phyloP scores from a whole-genome alignment of 148 eudicot species.

The Suaeda aralocaspica region DNA sequence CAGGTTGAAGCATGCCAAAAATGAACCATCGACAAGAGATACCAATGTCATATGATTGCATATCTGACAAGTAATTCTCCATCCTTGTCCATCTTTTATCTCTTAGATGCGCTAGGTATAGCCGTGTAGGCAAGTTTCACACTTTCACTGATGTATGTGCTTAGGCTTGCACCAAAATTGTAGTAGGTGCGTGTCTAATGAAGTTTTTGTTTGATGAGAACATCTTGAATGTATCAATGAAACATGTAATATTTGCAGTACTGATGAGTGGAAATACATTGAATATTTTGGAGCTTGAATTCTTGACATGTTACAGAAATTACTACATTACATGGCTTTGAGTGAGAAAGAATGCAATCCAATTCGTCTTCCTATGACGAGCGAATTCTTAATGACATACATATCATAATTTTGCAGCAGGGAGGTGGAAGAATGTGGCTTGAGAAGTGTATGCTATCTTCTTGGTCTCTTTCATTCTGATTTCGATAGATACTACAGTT shows the following conservation, averaged over 20 bases:
- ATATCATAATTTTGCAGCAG: conserved; percentile 17
- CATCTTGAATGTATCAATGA: background rate
- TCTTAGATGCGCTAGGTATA: background rate
- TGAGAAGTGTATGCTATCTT: conserved; percentile 48
- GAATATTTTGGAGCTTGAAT: background rate
- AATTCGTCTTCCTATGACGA: background rate
- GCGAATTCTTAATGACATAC: background rate
- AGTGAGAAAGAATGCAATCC: background rate
- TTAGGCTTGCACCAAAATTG: background rate
- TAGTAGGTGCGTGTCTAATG: background rate
- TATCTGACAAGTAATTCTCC: background rate
- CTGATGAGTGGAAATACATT: background rate
- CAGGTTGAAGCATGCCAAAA: conserved; percentile 1
- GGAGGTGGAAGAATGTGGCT: conserved; percentile 39
- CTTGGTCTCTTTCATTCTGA: conserved; percentile 41
- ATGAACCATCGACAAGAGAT: background rate
- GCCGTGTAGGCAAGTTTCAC: background rate
- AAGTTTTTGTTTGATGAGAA: background rate
- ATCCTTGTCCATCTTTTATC: background rate
- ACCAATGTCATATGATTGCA: background rate
- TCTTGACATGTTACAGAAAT: background rate
- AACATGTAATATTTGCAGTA: background rate
- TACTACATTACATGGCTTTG: background rate
- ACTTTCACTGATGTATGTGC: background rate
- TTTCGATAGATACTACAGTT: conserved; percentile 47